A percentile compares a stretch with the other conserved stretches of the same genome.
phyloP scores from a whole-genome alignment of 371 early-diverging fungal genomes.

The Dinochytrium kinnereticum region DNA sequence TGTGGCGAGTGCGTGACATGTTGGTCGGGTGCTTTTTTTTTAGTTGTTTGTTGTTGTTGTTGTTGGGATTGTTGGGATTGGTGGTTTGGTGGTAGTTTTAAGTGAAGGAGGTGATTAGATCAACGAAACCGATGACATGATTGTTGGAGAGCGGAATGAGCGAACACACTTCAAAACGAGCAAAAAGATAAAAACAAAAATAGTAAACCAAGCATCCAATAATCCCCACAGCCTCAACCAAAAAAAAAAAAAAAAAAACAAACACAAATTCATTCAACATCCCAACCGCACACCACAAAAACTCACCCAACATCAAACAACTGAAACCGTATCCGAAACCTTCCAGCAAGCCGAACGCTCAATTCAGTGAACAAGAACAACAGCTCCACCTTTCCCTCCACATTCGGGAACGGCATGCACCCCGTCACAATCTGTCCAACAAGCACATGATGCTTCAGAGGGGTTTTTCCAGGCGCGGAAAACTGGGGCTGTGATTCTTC shows the following conservation, averaged over 20 bases:
- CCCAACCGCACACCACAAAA: not conserved
- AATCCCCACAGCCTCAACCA: no score
- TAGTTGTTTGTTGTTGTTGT: no score
- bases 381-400: not conserved
- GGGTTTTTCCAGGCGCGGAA: not conserved
- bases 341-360: not conserved
- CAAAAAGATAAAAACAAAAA: not conserved
- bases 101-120: not conserved
- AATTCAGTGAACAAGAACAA: conserved; percentile 10
- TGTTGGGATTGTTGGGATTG: no score
- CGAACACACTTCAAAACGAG: not conserved
- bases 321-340: not conserved
- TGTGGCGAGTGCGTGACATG: not conserved
- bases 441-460: conserved; percentile 1
- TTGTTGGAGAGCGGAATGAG: not conserved
- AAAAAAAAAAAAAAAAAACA: no score
- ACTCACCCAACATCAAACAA: conserved; percentile 11
- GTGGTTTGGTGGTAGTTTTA: no score
- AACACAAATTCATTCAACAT: not conserved
- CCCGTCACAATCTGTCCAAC: conserved; percentile 8
- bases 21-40: not conserved
- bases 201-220: no score
- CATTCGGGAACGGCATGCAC: not conserved
- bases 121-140: not conserved
- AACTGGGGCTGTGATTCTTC: not conserved